phyloP scores from a whole-genome alignment of 176 grass and related monocot species.

The Oropetium thomaeum region DNA sequence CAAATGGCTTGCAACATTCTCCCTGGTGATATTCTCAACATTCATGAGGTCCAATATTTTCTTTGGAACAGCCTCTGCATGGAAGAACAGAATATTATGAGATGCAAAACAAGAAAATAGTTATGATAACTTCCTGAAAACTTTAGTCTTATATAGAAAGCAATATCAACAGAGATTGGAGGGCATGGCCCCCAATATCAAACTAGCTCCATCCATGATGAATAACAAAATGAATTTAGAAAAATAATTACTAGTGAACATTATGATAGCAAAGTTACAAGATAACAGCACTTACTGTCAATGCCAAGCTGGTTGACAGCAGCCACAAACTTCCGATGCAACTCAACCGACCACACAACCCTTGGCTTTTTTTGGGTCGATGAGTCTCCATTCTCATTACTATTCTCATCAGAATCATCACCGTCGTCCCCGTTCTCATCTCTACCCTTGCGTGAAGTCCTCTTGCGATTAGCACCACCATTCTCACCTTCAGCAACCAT shows the following conservation, averaged over 20 bases:
- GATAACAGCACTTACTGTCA: constrained; percentile 61
- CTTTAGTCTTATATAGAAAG: background rate
- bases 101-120: background rate
- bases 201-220: background rate
- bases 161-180: background rate
- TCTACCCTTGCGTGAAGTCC: constrained; percentile 39
- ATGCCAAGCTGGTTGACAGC: constrained; percentile 87
- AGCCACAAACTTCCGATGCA: constrained; percentile 83
- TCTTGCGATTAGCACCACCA: constrained; percentile 45
- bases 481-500: constrained; percentile 38
- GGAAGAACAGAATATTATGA: background rate
- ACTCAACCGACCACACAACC: constrained; percentile 78
- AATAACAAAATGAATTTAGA: background rate
- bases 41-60: constrained; percentile 91
- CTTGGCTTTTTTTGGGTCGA: constrained; percentile 62
- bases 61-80: constrained; percentile 91
- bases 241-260: constrained; percentile 3
- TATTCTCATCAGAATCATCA: constrained; percentile 67
- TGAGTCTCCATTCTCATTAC: constrained; percentile 40
- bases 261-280: constrained; percentile 2
- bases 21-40: constrained; percentile 80
- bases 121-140: background rate
- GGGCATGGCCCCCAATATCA: background rate
- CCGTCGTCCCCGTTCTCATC: constrained; percentile 55
- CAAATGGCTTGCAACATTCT: constrained; percentile 97